phyloP scores from a whole-genome alignment of 2,329 filamentous ascomycete genomes.

The Ampelomyces quisqualis region DNA sequence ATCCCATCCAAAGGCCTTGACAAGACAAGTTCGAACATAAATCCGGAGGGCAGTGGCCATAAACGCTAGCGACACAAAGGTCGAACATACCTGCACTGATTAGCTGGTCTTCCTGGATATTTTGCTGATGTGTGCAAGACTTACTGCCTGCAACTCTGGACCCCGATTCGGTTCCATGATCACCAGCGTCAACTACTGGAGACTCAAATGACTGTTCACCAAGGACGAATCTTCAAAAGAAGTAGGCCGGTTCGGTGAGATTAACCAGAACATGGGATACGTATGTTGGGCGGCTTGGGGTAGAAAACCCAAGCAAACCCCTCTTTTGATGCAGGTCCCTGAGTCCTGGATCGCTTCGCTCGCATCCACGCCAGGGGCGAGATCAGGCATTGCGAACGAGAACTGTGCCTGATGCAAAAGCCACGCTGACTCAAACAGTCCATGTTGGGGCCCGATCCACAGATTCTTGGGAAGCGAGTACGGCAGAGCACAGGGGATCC shows the following conservation, averaged over 20 bases:
- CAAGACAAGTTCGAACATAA: slow-evolving; percentile 45
- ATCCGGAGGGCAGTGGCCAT: slow-evolving; percentile 42
- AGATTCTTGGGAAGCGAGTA: not conserved
- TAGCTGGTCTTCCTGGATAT: slow-evolving; percentile 3
- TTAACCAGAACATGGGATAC: slow-evolving; percentile 16
- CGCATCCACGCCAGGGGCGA: slow-evolving; percentile 1
- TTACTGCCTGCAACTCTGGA: slow-evolving; percentile 35
- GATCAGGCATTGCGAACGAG: not conserved
- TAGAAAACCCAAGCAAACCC: not conserved
- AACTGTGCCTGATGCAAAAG: not conserved
- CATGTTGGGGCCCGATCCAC: slow-evolving; percentile 1
- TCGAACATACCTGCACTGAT: slow-evolving; percentile 30
- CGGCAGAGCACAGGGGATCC: not conserved
- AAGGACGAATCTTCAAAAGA: slow-evolving; percentile 7
- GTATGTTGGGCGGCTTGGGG: not conserved
- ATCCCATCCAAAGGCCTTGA: slow-evolving; percentile 43
- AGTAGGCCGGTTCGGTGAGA: slow-evolving; percentile 15
- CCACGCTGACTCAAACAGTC: not conserved
- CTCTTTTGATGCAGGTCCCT: slow-evolving; percentile 4
- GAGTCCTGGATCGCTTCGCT: slow-evolving; percentile 7
- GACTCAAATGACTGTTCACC: slow-evolving; percentile 18
- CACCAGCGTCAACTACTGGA: slow-evolving; percentile 5
- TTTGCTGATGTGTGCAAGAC: slow-evolving; percentile 7
- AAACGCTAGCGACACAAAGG: slow-evolving; percentile 46
- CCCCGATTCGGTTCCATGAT: slow-evolving; percentile 34